A percentile compares a stretch with the other conserved stretches of the same genome.
phyloP scores from a whole-genome alignment of 257 asterid genomes.

The Pogostemon cablin region DNA sequence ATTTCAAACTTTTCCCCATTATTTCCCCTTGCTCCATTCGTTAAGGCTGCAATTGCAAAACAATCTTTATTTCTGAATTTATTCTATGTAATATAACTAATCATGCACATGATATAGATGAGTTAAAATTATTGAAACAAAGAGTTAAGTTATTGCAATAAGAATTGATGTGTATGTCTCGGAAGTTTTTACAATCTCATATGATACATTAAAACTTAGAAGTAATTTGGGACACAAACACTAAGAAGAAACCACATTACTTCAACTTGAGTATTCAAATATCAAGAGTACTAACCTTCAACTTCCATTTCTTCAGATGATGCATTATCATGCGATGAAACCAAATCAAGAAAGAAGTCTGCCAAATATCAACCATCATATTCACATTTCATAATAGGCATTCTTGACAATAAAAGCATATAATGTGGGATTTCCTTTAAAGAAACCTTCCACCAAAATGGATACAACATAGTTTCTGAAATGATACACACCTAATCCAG shows the following conservation, averaged over 20 bases:
- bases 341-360: background rate
- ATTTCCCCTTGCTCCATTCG: too few species aligned
- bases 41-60: too few species aligned
- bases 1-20: too few species aligned
- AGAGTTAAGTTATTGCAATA: too few species aligned
- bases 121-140: too few species aligned
- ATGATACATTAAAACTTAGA: background rate
- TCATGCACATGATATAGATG: too few species aligned
- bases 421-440: background rate
- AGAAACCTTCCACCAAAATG: too few species aligned
- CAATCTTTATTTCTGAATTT: too few species aligned
- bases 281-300: background rate
- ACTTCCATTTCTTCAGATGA: slow-evolving; percentile 1
- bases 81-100: too few species aligned
- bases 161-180: too few species aligned
- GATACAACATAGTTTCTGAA: too few species aligned
- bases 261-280: background rate
- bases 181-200: background rate
- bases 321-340: background rate
- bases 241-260: background rate
- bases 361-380: background rate
- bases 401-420: slow-evolving; percentile 5
- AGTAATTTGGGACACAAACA: background rate
- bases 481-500: slow-evolving; percentile 20
- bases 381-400: slow-evolving; percentile 4